Evolutionary conservation across 2,329 filamentous ascomycete species (phyloP).

Genomic region (Hysterium pulicare): DNA sequence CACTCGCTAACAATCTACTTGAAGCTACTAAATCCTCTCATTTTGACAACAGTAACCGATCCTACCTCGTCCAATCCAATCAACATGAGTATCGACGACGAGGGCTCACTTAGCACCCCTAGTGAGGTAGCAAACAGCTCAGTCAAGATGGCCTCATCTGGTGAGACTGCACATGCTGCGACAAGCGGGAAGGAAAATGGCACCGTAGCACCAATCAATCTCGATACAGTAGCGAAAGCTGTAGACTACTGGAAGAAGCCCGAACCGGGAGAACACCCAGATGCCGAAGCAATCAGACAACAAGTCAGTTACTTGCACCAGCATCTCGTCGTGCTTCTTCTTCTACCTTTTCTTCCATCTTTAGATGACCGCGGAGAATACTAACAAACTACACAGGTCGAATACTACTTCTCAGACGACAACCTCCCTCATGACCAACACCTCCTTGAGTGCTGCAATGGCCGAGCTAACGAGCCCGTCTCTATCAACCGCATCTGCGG

Average conservation of each 20-base stretch:
- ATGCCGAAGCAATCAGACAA: constrained; percentile 1
- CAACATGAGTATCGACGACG: not conserved
- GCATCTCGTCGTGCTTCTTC: not conserved
- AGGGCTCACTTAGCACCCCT: not conserved
- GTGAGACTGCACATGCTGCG: too few species aligned
- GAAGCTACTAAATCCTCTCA: too few species aligned
- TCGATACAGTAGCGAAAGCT: not conserved
- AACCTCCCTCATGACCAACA: constrained; percentile 44
- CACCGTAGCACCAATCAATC: too few species aligned
- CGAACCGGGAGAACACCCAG: not conserved
- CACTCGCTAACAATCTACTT: too few species aligned
- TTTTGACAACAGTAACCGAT: not conserved
- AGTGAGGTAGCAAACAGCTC: too few species aligned
- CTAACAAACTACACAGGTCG: constrained; percentile 33
- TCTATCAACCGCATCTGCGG: constrained; percentile 42
- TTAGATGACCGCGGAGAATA: not conserved
- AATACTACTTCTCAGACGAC: constrained; percentile 50
- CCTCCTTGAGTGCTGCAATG: constrained; percentile 40
- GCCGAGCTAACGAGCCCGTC: constrained; percentile 41
- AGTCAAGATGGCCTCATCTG: too few species aligned
- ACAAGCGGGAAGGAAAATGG: too few species aligned
- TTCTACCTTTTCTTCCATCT: too few species aligned
- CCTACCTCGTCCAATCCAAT: too few species aligned
- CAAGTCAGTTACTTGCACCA: not conserved
- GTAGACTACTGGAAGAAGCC: not conserved